Evolutionary conservation across 768 basidiomycete species (phyloP), one percentile per base, ranked within the genome.

Genomic region (Russula sp.): DNA sequence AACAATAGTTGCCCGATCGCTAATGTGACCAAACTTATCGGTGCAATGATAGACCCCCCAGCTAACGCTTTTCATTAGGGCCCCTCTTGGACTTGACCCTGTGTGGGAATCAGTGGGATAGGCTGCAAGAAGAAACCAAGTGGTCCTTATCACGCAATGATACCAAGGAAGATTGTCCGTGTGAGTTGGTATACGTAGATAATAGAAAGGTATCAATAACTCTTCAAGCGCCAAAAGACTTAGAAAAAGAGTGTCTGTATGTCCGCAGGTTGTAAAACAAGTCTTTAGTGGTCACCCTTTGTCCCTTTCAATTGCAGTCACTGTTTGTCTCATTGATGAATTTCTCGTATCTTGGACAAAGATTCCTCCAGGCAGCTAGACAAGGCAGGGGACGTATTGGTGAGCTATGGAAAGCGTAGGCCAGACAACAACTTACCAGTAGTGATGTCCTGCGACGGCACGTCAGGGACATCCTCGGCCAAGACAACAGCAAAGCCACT

Each of bases 131-230:
- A 2, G 7, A 50, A 50, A 22, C 20, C 49, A 13, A 50, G 2
- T 32, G 3, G 22, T 22, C 22, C 22, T 22, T 22, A 22, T 22
- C 22, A 22, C 22, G 22, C 22, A 22, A 22, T 22, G 22, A 22
- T 22, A 22, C 22, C 22, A 45, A 40, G 13, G 71, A 58, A 72
- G 72, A 55, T 73, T 65, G 64, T 72, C 74, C 40, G 27, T 42
- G 27, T 18, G 1, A 44, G 1, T 37, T n/a, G 18, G n/a, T 35
- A 48, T 22, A 57, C 13, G 5, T 39, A 6, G 13, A 14, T 40
- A 40, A 14, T 10, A 40, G 39, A 9, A 22, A 14, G 39, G 13
- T 40, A 40, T 10, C 39, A 14, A 40, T 4, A 40, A 14, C 13
- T 40, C 39, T 40, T 40, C 39, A 11, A 40, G 39, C 39, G 11